Evolutionary conservation across 2,329 filamentous ascomycete species (phyloP).

Genomic region (Aureobasidium sp.): DNA sequence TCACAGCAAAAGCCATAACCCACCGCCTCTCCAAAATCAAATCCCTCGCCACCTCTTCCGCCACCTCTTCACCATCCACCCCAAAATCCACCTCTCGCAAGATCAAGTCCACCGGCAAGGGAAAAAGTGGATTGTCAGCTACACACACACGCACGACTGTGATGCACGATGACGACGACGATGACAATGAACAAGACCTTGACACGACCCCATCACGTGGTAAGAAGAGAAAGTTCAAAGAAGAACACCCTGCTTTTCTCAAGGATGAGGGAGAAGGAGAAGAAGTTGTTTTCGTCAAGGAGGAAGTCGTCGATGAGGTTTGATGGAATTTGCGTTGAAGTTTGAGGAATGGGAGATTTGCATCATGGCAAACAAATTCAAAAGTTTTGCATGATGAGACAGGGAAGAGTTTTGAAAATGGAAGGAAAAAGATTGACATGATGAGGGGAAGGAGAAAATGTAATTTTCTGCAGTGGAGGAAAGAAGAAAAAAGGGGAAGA

Average conservation of each 20-base stretch:
- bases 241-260: too few relatives aligned
- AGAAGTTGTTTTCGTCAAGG: too few relatives aligned
- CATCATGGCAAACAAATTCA: too few relatives aligned
- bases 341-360: too few relatives aligned
- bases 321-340: too few relatives aligned
- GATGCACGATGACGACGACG: neutral
- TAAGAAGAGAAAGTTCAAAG: neutral
- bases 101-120: neutral
- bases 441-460: too few relatives aligned
- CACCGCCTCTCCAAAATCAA: slow-evolving; percentile 27
- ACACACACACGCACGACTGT: neutral
- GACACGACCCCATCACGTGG: neutral
- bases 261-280: neutral
- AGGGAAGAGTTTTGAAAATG: too few relatives aligned
- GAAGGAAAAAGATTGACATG: too few relatives aligned
- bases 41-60: neutral
- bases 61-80: neutral
- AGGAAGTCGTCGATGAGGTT: too few relatives aligned
- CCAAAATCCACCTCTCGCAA: neutral
- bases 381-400: too few relatives aligned
- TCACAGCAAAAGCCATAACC: slow-evolving; percentile 28
- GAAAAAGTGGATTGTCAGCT: neutral
- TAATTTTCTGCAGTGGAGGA: too few relatives aligned
- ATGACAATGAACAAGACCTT: slow-evolving; percentile 7
- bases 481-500: neutral